Evolutionary conservation across 768 basidiomycete species (phyloP), one percentile per base, ranked within the genome.

Genomic region (Tephrocybe sp.): DNA sequence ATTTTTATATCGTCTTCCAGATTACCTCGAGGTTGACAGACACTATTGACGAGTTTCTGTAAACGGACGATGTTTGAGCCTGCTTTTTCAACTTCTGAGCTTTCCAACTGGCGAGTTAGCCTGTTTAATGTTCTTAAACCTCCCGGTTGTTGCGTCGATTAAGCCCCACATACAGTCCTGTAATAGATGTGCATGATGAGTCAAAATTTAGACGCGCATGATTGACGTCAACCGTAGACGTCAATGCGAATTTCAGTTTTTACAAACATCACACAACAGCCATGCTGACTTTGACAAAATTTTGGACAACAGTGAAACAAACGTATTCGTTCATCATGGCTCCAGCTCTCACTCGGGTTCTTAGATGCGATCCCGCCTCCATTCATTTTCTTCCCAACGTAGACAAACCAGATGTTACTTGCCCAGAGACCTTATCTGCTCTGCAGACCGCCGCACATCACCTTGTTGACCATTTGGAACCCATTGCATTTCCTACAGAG

Each of bases 401-500:
- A 39, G 78, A 77, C 47, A 57, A 65, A 15, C 85, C 86, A 0
- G 60, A 62, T 8, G 70, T 90, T 45, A 62, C 77, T 6, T 81
- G 75, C 28, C 60, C 68, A 18, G 73, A 77, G 48, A 85, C 89
- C 4, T 65, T 71, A 17, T 63, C 72, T 21, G 77, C 85, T 17
- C 71, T 93, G 54, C 64, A 75, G 43, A 61, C 65, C 17, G 91
- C 90, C 0, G 71, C 83, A 5, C 71, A 74, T 50, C 75, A 79
- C 50, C 77, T 90, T 6, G 67, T 75, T 40, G 58, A 76, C 28
- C 70, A 70, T 20, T 60, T 67, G 14, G 73, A 81, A 51, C 75
- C 81, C 18, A 88, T 98, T 49, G 95, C 87, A 0, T 90, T 99
- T 64, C 96, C 97, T 0, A 98, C 97, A 25, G 97, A 99, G 70